Conservation (phyloP, 2,329 filamentous ascomycete species). For the Colletotrichum zoysiae region DNA sequence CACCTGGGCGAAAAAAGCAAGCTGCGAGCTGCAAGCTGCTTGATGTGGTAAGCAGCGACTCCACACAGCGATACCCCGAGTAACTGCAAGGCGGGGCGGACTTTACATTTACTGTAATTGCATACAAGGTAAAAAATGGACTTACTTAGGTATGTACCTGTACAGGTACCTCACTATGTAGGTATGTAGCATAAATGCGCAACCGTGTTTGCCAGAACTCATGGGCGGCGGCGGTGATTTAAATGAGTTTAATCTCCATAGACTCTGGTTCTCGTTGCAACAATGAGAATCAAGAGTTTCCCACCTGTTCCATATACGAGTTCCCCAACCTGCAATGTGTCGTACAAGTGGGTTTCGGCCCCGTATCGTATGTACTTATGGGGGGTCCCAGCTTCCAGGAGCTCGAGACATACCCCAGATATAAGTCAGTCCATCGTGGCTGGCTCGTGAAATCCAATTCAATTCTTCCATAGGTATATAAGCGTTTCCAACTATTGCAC, state of each 20-base stretch:
- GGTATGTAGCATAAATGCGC: no score
- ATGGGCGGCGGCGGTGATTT: background rate
- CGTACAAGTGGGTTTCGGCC: constrained; percentile 1
- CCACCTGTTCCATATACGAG: constrained; percentile 15
- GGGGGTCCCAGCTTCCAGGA: constrained; percentile 26
- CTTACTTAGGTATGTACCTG: no score
- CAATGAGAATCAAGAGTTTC: background rate
- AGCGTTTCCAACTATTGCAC: background rate
- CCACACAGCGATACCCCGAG: constrained; percentile 15
- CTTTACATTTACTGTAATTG: background rate
- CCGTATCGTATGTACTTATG: background rate
- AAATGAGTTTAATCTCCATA: background rate
- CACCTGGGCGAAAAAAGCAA: constrained; percentile 12
- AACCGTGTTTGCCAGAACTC: background rate
- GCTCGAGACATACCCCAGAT: background rate
- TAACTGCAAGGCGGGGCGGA: background rate
- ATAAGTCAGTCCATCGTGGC: constrained; percentile 1
- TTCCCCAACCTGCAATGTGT: constrained; percentile 20
- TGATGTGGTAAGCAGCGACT: constrained; percentile 18
- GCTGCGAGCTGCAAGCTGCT: background rate
- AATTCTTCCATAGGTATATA: background rate
- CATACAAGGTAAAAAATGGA: background rate
- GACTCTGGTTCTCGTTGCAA: background rate
- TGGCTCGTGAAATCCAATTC: background rate
- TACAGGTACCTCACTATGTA: background rate